Conservation (phyloP, 2,329 filamentous ascomycete genomes). For the Alternaria incomplexa region DNA sequence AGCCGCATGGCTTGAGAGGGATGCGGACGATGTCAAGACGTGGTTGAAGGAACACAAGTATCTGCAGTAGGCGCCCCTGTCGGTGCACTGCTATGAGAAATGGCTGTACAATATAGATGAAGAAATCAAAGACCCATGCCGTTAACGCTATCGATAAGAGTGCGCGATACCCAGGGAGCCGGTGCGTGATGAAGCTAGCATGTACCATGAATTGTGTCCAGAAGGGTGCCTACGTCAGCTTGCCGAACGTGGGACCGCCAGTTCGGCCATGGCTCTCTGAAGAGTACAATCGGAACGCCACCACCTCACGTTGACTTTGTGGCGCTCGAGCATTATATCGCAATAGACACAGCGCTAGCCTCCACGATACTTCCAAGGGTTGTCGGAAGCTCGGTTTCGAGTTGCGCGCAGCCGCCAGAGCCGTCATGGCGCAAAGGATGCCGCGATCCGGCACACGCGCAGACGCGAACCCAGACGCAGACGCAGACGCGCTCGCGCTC, state of each 20-base stretch:
- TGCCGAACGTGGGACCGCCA: background rate
- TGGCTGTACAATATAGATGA: background rate
- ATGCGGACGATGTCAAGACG: slow-evolving; percentile 74
- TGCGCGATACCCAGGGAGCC: background rate
- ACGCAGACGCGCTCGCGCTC: slow-evolving; percentile 23
- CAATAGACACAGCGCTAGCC: background rate
- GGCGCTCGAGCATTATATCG: background rate
- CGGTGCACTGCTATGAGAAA: background rate
- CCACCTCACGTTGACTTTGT: background rate
- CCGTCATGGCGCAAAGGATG: slow-evolving; percentile 10
- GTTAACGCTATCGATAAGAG: background rate
- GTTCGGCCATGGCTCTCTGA: background rate
- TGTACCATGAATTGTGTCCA: slow-evolving; percentile 21
- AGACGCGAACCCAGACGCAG: slow-evolving; percentile 25
- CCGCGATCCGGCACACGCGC: slow-evolving; percentile 24
- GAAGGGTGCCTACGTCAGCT: background rate
- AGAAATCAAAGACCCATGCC: background rate
- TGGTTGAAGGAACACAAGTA: slow-evolving; percentile 75
- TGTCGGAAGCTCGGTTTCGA: background rate
- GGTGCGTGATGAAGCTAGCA: background rate
- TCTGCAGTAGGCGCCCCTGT: slow-evolving; percentile 40
- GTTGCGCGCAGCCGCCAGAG: background rate
- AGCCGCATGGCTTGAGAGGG: slow-evolving; percentile 78
- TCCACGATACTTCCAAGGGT: background rate
- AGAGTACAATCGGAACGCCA: background rate